Evolutionary conservation across 441 rosid species (phyloP).

Genomic region (Populus tomentosa): DNA sequence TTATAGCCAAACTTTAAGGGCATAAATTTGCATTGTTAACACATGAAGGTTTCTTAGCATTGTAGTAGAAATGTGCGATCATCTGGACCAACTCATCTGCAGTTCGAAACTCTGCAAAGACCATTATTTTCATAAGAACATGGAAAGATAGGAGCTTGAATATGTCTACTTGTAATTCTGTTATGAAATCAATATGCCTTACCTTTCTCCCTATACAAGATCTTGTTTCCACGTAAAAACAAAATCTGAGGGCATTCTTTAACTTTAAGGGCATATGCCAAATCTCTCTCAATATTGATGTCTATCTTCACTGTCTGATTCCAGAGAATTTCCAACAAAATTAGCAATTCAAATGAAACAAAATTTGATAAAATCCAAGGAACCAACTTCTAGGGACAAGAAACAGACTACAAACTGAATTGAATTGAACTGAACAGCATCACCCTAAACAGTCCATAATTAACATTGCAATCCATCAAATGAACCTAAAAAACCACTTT

Average conservation of each 20-base stretch:
- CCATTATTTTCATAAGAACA: slow-evolving; percentile 7
- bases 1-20: neutral
- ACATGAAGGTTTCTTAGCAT: slow-evolving; percentile 81
- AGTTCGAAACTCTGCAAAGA: slow-evolving; percentile 57
- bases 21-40: slow-evolving; percentile 39
- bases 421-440: neutral
- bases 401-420: neutral
- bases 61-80: slow-evolving; percentile 89
- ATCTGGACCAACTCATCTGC: slow-evolving; percentile 78
- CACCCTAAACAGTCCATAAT: neutral
- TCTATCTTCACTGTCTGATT: slow-evolving; percentile 81
- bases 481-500: neutral
- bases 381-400: neutral
- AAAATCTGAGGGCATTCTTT: slow-evolving; percentile 77
- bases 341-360: slow-evolving; percentile 3
- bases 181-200: slow-evolving; percentile 3
- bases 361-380: slow-evolving; percentile 11
- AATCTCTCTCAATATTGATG: slow-evolving; percentile 78
- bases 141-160: neutral
- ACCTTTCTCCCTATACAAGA: slow-evolving; percentile 82
- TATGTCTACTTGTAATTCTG: neutral
- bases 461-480: neutral
- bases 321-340: slow-evolving; percentile 16
- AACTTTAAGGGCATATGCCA: slow-evolving; percentile 87
- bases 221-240: slow-evolving; percentile 64